phyloP scores from a whole-genome alignment of 2,329 filamentous ascomycete species.

The Microcyclospora tardicrescens region DNA sequence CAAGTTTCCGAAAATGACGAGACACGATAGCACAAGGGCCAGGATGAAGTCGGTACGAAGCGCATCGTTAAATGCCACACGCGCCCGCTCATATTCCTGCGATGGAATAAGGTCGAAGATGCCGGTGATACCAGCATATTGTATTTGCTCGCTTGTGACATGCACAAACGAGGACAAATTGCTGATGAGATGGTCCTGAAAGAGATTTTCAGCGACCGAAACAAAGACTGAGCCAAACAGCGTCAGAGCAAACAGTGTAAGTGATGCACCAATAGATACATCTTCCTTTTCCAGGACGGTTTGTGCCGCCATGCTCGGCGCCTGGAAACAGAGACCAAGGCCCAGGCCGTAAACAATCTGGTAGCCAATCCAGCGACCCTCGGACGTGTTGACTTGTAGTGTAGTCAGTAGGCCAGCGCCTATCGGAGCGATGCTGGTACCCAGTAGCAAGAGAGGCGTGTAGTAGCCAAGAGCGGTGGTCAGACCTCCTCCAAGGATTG shows the following conservation, averaged over 20 bases:
- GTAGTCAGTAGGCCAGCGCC: slow-evolving; percentile 33
- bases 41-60: slow-evolving; percentile 17
- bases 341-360: slow-evolving; percentile 33
- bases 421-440: slow-evolving; percentile 28
- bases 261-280: slow-evolving; percentile 25
- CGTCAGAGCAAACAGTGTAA: slow-evolving; percentile 32
- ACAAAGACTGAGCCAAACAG: slow-evolving; percentile 32
- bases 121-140: slow-evolving; percentile 19
- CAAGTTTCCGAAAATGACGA: slow-evolving; percentile 12
- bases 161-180: slow-evolving; percentile 2
- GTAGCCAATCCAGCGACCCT: slow-evolving; percentile 35
- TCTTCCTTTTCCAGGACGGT: slow-evolving; percentile 22
- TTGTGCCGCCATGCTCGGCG: slow-evolving; percentile 29
- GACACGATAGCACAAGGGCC: slow-evolving; percentile 7
- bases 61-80: slow-evolving; percentile 17
- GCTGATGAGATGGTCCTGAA: slow-evolving; percentile 8
- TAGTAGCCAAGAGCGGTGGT: slow-evolving; percentile 33
- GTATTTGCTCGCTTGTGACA: slow-evolving; percentile 9
- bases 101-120: slow-evolving; percentile 12
- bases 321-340: slow-evolving; percentile 29
- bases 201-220: slow-evolving; percentile 26
- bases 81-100: slow-evolving; percentile 7
- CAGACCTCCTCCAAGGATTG: slow-evolving; percentile 25
- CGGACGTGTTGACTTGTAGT: slow-evolving; percentile 24
- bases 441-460: slow-evolving; percentile 31